A percentile compares a stretch with the other conserved stretches of the same genome.
Conservation (phyloP, 345 rosid genomes). For the Heritiera fomes region DNA sequence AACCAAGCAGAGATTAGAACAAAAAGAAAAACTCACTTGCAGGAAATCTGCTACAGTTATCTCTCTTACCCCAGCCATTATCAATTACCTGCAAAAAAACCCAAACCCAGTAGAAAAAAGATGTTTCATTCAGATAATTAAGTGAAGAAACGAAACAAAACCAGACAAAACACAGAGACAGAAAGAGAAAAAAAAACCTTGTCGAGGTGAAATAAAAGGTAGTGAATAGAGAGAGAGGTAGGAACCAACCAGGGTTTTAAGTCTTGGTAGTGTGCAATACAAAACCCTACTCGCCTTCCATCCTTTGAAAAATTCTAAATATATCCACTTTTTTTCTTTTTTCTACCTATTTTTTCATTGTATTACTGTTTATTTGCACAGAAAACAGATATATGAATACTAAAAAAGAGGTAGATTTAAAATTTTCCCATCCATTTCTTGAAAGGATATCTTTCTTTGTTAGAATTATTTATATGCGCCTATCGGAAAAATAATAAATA, state of each 20-base stretch:
- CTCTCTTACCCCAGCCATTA: conserved; percentile 39
- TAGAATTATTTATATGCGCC: too few relatives aligned
- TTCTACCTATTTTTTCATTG: too few relatives aligned
- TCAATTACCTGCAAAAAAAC: conserved; percentile 1
- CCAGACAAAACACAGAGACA: background rate
- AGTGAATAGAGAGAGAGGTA: background rate
- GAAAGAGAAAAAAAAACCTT: too few relatives aligned
- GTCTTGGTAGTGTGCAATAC: background rate
- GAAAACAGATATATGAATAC: too few relatives aligned
- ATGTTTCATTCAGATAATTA: background rate
- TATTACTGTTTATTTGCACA: too few relatives aligned
- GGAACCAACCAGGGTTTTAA: background rate
- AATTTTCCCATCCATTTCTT: too few relatives aligned
- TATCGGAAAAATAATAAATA: too few relatives aligned
- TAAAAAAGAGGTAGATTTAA: too few relatives aligned
- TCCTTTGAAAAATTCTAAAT: too few relatives aligned
- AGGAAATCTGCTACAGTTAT: conserved; percentile 42
- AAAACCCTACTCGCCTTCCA: background rate
- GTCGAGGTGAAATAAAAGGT: background rate
- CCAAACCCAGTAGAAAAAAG: too few relatives aligned
- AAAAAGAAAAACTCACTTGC: conserved; percentile 31
- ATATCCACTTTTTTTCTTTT: too few relatives aligned
- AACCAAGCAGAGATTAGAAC: background rate
- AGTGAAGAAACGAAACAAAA: background rate
- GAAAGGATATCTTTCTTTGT: too few relatives aligned